Conservation (phyloP, 345 rosid species). For the Heritiera fomes region DNA sequence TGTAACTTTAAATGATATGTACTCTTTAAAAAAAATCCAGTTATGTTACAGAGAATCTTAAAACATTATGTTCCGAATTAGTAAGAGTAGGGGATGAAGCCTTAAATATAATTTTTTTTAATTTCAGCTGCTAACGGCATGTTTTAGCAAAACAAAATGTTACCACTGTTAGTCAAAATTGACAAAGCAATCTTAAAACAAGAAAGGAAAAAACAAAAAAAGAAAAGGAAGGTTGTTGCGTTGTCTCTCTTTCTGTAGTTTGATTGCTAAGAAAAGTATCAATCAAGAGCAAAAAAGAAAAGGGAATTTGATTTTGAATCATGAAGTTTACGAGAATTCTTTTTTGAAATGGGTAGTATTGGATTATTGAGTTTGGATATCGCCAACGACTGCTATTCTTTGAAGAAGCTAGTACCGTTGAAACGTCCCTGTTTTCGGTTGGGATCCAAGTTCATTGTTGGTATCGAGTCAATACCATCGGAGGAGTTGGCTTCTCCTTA, state of each 20-base stretch:
- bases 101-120: too few species aligned
- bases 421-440: constrained; percentile 50
- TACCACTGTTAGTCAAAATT: too few species aligned
- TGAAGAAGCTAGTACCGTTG: constrained; percentile 28
- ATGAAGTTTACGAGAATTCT: neutral
- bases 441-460: constrained; percentile 41
- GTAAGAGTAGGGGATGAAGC: too few species aligned
- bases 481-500: constrained; percentile 24
- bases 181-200: too few species aligned
- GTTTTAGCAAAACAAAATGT: too few species aligned
- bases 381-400: constrained; percentile 26
- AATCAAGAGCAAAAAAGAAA: neutral
- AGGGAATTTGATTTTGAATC: neutral
- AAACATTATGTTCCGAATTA: too few species aligned
- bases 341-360: constrained; percentile 24
- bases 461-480: constrained; percentile 4
- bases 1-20: too few species aligned
- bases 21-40: too few species aligned
- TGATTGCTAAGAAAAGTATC: constrained; percentile 32
- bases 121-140: too few species aligned
- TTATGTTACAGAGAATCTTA: too few species aligned
- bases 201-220: too few species aligned
- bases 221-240: neutral
- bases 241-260: constrained; percentile 7
- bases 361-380: constrained; percentile 6